Percentiles rank a stretch among this genome's conserved stretches.
phyloP scores from a whole-genome alignment of 1,139 yeast species.

The Candida sp. region DNA sequence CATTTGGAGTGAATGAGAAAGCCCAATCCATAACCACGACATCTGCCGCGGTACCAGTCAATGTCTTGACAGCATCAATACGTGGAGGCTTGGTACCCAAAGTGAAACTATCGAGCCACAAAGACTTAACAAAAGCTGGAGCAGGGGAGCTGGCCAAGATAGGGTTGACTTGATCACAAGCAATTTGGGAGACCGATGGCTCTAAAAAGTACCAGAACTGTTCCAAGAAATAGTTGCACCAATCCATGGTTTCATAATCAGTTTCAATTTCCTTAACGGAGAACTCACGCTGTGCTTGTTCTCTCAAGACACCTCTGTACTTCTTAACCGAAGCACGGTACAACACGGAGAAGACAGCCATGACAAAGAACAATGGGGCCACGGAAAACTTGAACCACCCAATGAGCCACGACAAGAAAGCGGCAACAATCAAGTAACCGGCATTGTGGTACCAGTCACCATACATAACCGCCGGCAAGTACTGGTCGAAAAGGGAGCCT shows the following conservation, averaged over 20 bases:
- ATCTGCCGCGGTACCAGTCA: constrained; percentile 86
- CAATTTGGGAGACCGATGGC: constrained; percentile 88
- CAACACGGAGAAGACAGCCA: constrained; percentile 61
- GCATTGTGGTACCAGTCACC: constrained; percentile 98
- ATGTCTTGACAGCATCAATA: constrained; percentile 85
- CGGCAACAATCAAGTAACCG: constrained; percentile 68
- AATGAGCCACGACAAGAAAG: constrained; percentile 72
- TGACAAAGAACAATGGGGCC: constrained; percentile 79
- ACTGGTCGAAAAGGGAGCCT: constrained; percentile 71
- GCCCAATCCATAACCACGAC: constrained; percentile 98
- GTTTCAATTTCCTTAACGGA: constrained; percentile 80
- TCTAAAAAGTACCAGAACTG: constrained; percentile 93
- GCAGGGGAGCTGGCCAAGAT: constrained; percentile 75
- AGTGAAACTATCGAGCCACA: constrained; percentile 89
- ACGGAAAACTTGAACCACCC: constrained; percentile 81
- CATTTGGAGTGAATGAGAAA: constrained; percentile 89
- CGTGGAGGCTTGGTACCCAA: constrained; percentile 96
- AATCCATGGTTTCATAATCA: constrained; percentile 93
- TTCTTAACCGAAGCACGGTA: constrained; percentile 87
- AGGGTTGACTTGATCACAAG: constrained; percentile 85
- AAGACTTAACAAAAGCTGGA: constrained; percentile 80
- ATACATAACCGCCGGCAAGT: constrained; percentile 71
- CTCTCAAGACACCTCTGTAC: constrained; percentile 74
- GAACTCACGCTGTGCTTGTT: constrained; percentile 84
- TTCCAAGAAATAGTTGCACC: constrained; percentile 87